Evolutionary conservation across 306 rosid genomes (phyloP).

Genomic region (Bauhinia variegata): DNA sequence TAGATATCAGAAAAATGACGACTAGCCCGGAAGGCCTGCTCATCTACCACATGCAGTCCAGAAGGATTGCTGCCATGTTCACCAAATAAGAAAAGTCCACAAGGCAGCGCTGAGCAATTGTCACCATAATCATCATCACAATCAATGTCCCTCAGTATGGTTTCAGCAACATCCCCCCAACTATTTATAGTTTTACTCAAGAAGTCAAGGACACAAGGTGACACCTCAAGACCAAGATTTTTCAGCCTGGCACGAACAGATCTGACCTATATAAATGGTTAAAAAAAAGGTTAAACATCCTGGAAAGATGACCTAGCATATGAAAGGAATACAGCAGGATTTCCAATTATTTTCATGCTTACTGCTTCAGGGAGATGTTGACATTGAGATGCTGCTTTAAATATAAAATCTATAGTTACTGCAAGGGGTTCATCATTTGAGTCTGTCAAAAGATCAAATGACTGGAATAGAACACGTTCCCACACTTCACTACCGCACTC

Average conservation of each 20-base stretch:
- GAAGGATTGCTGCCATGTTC: conserved; percentile 62
- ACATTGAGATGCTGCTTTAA: conserved; percentile 96
- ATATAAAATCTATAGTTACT: conserved; percentile 82
- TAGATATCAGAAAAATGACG: conserved; percentile 83
- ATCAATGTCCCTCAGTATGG: conserved; percentile 89
- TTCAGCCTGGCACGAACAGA: conserved; percentile 85
- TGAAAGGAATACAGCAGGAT: conserved; percentile 33
- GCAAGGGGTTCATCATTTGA: conserved; percentile 87
- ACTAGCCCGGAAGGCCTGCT: conserved; percentile 68
- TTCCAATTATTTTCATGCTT: conserved; percentile 45
- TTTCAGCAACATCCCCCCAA: conserved; percentile 99
- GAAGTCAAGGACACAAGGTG: conserved; percentile 90
- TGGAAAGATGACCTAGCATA: conserved; percentile 11
- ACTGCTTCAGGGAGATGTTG: conserved; percentile 99
- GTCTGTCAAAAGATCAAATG: conserved; percentile 78
- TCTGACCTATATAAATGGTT: conserved; percentile 68
- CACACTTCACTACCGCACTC: conserved; percentile 96
- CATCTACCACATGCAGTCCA: conserved; percentile 67
- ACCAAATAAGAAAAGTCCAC: conserved; percentile 77
- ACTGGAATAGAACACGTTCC: conserved; percentile 85
- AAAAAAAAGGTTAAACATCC: conserved; percentile 38
- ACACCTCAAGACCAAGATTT: conserved; percentile 76
- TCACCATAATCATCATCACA: conserved; percentile 85
- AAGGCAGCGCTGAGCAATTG: conserved; percentile 58
- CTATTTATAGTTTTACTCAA: conserved; percentile 90